Evolutionary conservation across 306 rosid genomes (phyloP).

Genomic region (Luffa aegyptiaca): DNA sequence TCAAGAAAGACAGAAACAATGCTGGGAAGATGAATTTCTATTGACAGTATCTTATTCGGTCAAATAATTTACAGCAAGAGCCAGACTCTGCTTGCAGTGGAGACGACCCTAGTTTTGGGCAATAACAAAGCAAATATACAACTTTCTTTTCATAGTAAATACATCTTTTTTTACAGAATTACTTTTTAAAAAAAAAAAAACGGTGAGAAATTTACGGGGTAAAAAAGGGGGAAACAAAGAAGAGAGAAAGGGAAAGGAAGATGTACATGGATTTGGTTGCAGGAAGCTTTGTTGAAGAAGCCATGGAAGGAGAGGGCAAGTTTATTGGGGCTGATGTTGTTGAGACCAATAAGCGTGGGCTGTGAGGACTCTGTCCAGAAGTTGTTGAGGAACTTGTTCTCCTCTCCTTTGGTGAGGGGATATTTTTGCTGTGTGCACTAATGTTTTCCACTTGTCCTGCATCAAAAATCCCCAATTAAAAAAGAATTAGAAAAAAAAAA

Average conservation of each 20-base stretch:
- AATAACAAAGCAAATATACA: neutral
- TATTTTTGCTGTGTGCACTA: constrained; percentile 89
- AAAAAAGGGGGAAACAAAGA: neutral
- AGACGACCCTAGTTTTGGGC: neutral
- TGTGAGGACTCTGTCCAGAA: constrained; percentile 65
- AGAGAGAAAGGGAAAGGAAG: neutral
- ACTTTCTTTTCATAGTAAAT: neutral
- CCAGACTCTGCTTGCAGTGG: neutral
- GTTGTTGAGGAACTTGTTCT: constrained; percentile 84
- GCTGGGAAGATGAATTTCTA: neutral
- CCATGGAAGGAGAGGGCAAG: constrained; percentile 27
- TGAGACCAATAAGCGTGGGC: constrained; percentile 82
- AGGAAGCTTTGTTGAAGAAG: neutral
- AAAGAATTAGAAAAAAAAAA: too few species aligned
- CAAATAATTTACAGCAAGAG: neutral
- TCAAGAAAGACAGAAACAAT: too few species aligned
- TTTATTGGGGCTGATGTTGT: constrained; percentile 47
- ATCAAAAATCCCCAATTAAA: too few species aligned
- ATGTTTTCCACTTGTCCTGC: constrained; percentile 94
- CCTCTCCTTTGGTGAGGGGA: constrained; percentile 92
- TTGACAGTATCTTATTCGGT: neutral
- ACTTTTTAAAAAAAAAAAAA: neutral
- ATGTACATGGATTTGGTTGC: neutral
- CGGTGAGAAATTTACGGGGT: neutral
- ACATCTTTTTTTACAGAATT: neutral